phyloP scores from a whole-genome alignment of 2,329 filamentous ascomycete genomes.

The Achaetomium macrosporum region DNA sequence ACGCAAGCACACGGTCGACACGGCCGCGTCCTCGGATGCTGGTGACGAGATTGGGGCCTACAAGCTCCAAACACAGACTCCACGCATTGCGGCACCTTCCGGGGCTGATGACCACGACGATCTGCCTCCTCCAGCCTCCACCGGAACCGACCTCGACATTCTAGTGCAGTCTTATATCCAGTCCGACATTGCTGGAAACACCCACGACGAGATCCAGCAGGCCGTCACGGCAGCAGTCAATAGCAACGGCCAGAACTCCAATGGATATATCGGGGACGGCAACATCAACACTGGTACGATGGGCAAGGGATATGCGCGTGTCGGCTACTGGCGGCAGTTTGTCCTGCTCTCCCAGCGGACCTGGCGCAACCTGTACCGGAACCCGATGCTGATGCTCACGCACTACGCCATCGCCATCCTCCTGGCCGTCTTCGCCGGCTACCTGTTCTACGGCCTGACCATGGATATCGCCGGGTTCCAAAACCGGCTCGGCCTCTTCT shows the following conservation, averaged over 20 bases:
- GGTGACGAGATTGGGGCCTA: slow-evolving; percentile 48
- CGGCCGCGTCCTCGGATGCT: slow-evolving; percentile 55
- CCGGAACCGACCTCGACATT: slow-evolving; percentile 72
- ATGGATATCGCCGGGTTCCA: slow-evolving; percentile 97
- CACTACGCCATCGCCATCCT: slow-evolving; percentile 97
- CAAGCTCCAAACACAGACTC: slow-evolving; percentile 44
- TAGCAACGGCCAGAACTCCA: slow-evolving; percentile 60
- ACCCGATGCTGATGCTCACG: slow-evolving; percentile 96
- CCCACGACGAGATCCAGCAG: slow-evolving; percentile 71
- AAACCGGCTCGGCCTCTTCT: slow-evolving; percentile 93
- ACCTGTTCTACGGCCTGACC: slow-evolving; percentile 91
- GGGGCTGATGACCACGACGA: slow-evolving; percentile 65
- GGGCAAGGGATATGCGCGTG: slow-evolving; percentile 74
- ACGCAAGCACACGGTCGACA: slow-evolving; percentile 60
- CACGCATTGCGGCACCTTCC: slow-evolving; percentile 45
- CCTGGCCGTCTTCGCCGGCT: slow-evolving; percentile 88
- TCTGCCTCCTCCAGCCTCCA: slow-evolving; percentile 52
- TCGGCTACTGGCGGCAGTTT: slow-evolving; percentile 78
- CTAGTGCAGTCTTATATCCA: slow-evolving; percentile 69
- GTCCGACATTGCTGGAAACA: slow-evolving; percentile 69
- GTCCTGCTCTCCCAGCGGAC: slow-evolving; percentile 82
- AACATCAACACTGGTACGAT: slow-evolving; percentile 53
- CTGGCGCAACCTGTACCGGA: slow-evolving; percentile 95
- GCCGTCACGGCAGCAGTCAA: slow-evolving; percentile 58
- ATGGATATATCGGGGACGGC: slow-evolving; percentile 42